Evolutionary conservation across 208 protist species (phyloP), one percentile per base, ranked within the genome.

Genomic region (Angomonas ambiguus): DNA sequence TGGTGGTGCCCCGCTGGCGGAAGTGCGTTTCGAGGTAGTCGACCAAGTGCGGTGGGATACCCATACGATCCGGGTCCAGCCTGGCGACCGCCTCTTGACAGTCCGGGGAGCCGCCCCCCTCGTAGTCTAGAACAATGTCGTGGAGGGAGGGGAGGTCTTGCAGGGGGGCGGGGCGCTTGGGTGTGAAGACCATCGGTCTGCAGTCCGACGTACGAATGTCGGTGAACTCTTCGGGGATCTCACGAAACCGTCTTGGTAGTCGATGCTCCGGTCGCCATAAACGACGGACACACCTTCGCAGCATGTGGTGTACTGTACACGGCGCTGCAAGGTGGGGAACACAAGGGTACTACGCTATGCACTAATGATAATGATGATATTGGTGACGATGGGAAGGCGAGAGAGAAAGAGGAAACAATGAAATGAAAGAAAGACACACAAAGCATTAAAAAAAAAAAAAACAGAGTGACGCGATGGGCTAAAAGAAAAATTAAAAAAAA

Each of bases 171-270:
- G 91, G 91, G 1, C 82, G 64, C 63, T 63, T 67, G 22, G 85
- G 63, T 0, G 87, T 96, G 71, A 96, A 96, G 30, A 93, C 62
- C 75, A 92, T 78, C 1, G 91, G 91, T 2, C 86, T 71, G 33
- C 65, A 74, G 65, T 88, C 82, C 0, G 80, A 77, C 13, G 75
- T 81, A 24, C 85, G 81, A 20, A 85, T 62, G 30, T 88, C 89
- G 0, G 86, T 95, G 66, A 95, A 95, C 41, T 95, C 86, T 16
- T 95, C 86, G 0, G 85, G 84, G 8, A 85, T 76, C 18, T 92
- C 79, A 24, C 89, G 85, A 53, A 91, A 92, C 18, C 89, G 89
- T 10, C 65, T 81, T 1, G 89, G 89, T 32, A 92, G 74, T 5
- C 82, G 74, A 67, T 80, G 79, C 45, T 92, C 84, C 13, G 72